Base-by-base conservation (phyloP, 2,329 filamentous ascomycete species). In the Xylaria sp. region DNA sequence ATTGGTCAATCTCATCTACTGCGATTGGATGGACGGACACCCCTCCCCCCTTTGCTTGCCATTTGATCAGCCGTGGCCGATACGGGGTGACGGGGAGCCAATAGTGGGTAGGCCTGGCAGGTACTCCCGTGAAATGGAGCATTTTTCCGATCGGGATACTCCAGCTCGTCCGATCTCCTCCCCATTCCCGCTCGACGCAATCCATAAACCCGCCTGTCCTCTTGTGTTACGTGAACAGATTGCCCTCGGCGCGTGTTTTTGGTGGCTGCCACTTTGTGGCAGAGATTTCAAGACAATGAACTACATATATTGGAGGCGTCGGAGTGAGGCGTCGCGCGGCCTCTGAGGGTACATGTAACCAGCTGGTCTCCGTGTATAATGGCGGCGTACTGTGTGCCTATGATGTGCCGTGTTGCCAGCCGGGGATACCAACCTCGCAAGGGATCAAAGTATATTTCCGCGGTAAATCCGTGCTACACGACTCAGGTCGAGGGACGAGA, bases 141-240 rank as follows among this genome's bases (percentile, higher is more conserved):
- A 20, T 58, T 60, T 54, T 58, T 41, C 58, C 58, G 58, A 55
- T 55, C 53, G 7, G 47, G 47, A 57, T 58, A 54, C 55, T 39
- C 49, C 39, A 58, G 39, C 21, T 44, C 42, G 51, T 49, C 51
- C 44, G 48, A 48, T 44, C 44, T 50, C 41, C n/a, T n/a, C n/a
- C n/a, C 51, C 44, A 51, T 58, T 56, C 55, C n/a, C n/a, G n/a
- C n/a, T 58, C 44, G 29, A 13, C 3, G 16, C 11, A 34, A 34
- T 13, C n/a, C n/a, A 13, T 4, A 4, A 13, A 34, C 5, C 29
- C 29, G 29, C 16, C 29, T 34, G 5, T 34, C 29, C 16, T 34
- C 29, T 34, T 34, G 29, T 34, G 29, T 4, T 34, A 34, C 29
- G 16, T 34, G 29, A 34, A 34, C 16, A 34, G 9, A 34, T 13